phyloP scores from a whole-genome alignment of 257 asterid species.

The Anisodus tanguticus region DNA sequence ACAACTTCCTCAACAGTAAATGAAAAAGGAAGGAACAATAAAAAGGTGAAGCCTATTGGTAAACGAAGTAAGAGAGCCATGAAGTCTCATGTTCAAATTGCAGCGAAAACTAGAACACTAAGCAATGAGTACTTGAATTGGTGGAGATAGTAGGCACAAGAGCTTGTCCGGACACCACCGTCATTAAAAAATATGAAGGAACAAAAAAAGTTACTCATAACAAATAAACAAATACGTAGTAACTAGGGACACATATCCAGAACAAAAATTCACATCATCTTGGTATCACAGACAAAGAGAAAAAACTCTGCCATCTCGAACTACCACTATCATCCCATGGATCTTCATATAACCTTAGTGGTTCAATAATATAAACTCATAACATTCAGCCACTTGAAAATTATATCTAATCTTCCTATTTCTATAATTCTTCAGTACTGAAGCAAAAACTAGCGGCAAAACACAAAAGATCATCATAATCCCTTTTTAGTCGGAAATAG shows the following conservation, averaged over 20 bases:
- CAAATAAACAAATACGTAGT: neutral
- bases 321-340: neutral
- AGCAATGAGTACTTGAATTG: neutral
- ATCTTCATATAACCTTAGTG: conserved; percentile 1
- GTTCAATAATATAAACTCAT: neutral
- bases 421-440: neutral
- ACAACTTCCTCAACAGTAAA: neutral
- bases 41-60: neutral
- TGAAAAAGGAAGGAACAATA: neutral
- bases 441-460: neutral
- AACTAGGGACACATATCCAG: neutral
- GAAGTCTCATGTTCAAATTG: neutral
- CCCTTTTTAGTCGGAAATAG: no score
- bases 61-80: neutral
- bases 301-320: neutral
- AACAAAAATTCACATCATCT: conserved; percentile 1
- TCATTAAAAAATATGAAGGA: neutral
- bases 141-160: neutral
- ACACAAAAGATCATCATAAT: neutral
- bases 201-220: neutral
- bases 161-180: neutral
- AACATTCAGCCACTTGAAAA: neutral
- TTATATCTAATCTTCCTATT: conserved; percentile 13
- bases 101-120: neutral
- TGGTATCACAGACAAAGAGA: neutral